Conservation (phyloP, 2,329 filamentous ascomycete species). For the Penicillium aurantiogriseum region DNA sequence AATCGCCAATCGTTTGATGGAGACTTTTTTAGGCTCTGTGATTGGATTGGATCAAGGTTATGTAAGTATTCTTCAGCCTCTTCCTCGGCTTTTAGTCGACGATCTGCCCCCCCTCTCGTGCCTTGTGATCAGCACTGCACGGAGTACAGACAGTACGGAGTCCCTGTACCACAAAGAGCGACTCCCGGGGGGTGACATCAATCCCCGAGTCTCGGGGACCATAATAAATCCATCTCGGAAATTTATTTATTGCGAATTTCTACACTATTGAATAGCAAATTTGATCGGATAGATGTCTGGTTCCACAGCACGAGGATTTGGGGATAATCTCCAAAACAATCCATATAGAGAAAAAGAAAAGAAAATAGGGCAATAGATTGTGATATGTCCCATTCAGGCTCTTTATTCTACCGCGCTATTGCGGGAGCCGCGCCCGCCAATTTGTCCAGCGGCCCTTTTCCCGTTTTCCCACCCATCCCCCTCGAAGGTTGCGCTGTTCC, state of each 20-base stretch:
- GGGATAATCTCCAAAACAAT: not conserved
- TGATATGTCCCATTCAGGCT: conserved; percentile 25
- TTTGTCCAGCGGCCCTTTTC: conserved; percentile 3
- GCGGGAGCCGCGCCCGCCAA: conserved; percentile 26
- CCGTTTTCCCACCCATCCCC: not conserved
- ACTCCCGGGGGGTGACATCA: not conserved
- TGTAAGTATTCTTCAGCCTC: conserved; percentile 7
- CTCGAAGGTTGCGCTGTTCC: conserved; percentile 13
- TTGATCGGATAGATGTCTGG: not conserved
- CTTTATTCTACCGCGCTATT: conserved; percentile 25
- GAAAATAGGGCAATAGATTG: conserved; percentile 6
- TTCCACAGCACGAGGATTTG: conserved; percentile 5
- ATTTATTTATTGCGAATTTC: not conserved
- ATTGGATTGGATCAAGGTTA: not conserved
- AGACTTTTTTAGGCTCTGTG: not conserved
- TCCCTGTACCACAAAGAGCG: not conserved
- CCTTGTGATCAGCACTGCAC: conserved; percentile 5
- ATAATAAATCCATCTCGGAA: not conserved
- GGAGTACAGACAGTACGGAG: not conserved
- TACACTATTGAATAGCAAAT: conserved; percentile 5
- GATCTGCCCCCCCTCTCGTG: not conserved
- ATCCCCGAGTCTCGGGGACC: conserved; percentile 8
- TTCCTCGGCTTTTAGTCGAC: conserved; percentile 3
- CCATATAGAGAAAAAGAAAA: not conserved
- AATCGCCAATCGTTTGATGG: not conserved